Evolutionary conservation across 2,329 filamentous ascomycete species (phyloP).

Genomic region (Xylaria sp.): DNA sequence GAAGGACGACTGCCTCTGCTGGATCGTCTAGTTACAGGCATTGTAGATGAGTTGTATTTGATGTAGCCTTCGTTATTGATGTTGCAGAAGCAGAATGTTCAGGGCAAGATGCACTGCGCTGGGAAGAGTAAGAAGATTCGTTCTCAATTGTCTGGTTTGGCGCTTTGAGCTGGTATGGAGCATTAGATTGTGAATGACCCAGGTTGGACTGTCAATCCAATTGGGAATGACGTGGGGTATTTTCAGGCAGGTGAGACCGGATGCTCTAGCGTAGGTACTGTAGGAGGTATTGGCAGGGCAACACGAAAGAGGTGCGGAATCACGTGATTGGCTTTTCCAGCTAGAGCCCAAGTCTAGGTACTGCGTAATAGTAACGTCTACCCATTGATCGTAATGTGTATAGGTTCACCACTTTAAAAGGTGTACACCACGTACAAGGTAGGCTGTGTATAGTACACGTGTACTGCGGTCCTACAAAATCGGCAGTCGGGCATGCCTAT

Average conservation of each 20-base stretch:
- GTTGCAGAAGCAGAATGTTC: background rate
- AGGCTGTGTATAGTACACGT: too few relatives aligned
- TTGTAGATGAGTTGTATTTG: slow-evolving; percentile 41
- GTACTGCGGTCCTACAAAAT: too few relatives aligned
- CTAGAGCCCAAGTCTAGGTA: too few relatives aligned
- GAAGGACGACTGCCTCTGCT: slow-evolving; percentile 51
- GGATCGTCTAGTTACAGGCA: slow-evolving; percentile 64
- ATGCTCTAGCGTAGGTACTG: too few relatives aligned
- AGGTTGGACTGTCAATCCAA: slow-evolving; percentile 11
- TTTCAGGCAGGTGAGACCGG: slow-evolving; percentile 6
- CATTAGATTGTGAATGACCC: background rate
- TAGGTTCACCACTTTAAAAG: too few relatives aligned
- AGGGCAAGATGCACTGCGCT: background rate
- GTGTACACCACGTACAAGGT: too few relatives aligned
- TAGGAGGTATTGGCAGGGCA: slow-evolving; percentile 68
- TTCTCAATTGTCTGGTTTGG: slow-evolving; percentile 2
- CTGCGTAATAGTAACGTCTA: too few relatives aligned
- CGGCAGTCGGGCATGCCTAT: too few relatives aligned
- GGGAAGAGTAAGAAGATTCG: slow-evolving; percentile 2
- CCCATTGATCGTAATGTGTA: too few relatives aligned
- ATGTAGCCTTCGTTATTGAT: background rate
- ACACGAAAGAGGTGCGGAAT: slow-evolving; percentile 60
- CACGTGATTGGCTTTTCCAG: slow-evolving; percentile 55
- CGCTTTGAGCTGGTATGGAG: slow-evolving; percentile 4
- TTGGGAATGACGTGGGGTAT: slow-evolving; percentile 47